Conservation (phyloP, 1,139 yeast species). For the Keqinozyma sinolaborantium region DNA sequence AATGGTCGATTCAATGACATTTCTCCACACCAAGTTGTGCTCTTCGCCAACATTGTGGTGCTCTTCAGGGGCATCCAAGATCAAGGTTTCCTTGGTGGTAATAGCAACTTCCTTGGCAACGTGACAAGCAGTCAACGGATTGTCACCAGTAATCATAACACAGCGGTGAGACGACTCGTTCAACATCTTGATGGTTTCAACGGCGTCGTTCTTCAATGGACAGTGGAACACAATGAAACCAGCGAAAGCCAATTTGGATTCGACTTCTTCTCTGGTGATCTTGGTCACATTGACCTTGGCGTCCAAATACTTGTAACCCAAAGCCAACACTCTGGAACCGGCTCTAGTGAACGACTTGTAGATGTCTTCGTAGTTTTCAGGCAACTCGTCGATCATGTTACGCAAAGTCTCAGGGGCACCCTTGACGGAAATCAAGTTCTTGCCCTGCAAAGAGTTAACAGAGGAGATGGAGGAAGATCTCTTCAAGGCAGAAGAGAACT, state of each 20-base stretch:
- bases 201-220: conserved; percentile 92
- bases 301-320: conserved; percentile 78
- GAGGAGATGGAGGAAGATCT: conserved; percentile 90
- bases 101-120: conserved; percentile 93
- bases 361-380: conserved; percentile 77
- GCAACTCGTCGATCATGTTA: conserved; percentile 68
- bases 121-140: conserved; percentile 96
- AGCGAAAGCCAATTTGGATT: conserved; percentile 70
- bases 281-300: conserved; percentile 46
- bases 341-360: conserved; percentile 90
- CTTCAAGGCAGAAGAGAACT: conserved; percentile 91
- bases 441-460: conserved; percentile 45
- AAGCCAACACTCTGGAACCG: conserved; percentile 94
- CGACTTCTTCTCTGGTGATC: conserved; percentile 72
- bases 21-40: conserved; percentile 75
- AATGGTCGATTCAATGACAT: conserved; percentile 69
- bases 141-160: conserved; percentile 98
- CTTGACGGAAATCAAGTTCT: conserved; percentile 80
- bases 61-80: conserved; percentile 82
- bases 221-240: conserved; percentile 97
- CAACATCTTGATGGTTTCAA: conserved; percentile 85
- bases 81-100: conserved; percentile 74
- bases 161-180: conserved; percentile 94
- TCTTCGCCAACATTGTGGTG: conserved; percentile 50
- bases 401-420: conserved; percentile 99